A percentile compares a stretch with the other conserved stretches of the same genome.
These are phyloP conservation scores for Barnettozyma botsteinii DNA, from an alignment of 805 yeast genomes.

Conservation along the genomic window DNA sequence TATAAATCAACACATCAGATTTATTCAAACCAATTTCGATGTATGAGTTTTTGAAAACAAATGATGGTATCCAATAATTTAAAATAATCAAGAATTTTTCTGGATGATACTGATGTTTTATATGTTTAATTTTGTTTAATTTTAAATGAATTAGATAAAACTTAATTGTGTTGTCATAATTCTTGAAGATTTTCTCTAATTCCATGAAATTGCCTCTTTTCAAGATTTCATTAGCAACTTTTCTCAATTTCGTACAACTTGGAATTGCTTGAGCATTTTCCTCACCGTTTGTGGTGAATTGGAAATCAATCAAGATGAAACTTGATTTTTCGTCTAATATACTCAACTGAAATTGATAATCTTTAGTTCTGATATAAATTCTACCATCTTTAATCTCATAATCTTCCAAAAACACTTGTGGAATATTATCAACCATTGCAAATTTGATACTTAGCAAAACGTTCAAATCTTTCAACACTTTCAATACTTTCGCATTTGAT, in stretches of 20 bases:
- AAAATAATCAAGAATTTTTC: slow-evolving; percentile 49
- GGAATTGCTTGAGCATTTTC: slow-evolving; percentile 2
- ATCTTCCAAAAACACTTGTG: slow-evolving; percentile 49
- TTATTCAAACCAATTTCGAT: slow-evolving; percentile 57
- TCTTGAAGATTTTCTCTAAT: slow-evolving; percentile 50
- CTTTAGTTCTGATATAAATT: slow-evolving; percentile 50
- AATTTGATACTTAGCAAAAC: slow-evolving; percentile 67
- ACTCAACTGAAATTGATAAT: slow-evolving; percentile 74
- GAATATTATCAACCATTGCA: slow-evolving; percentile 59
- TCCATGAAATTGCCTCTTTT: slow-evolving; percentile 41
- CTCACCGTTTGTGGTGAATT: slow-evolving; percentile 34
- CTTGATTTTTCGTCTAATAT: slow-evolving; percentile 65
- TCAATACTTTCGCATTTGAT: slow-evolving; percentile 49
- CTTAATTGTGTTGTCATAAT: slow-evolving; percentile 59
- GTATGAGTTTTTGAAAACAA: slow-evolving; percentile 43
- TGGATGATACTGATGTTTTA: slow-evolving; percentile 52
- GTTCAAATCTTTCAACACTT: slow-evolving; percentile 63
- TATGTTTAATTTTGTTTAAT: slow-evolving; percentile 43
- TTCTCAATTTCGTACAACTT: slow-evolving; percentile 39
- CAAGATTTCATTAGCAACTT: slow-evolving; percentile 48
- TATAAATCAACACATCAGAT: slow-evolving; percentile 41
- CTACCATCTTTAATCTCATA: slow-evolving; percentile 74
- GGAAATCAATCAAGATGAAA: slow-evolving; percentile 73
- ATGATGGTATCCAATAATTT: slow-evolving; percentile 58
- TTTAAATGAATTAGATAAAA: slow-evolving; percentile 56